Conservation (phyloP, 768 basidiomycete species). For the Phlegmacium glaucopus region DNA sequence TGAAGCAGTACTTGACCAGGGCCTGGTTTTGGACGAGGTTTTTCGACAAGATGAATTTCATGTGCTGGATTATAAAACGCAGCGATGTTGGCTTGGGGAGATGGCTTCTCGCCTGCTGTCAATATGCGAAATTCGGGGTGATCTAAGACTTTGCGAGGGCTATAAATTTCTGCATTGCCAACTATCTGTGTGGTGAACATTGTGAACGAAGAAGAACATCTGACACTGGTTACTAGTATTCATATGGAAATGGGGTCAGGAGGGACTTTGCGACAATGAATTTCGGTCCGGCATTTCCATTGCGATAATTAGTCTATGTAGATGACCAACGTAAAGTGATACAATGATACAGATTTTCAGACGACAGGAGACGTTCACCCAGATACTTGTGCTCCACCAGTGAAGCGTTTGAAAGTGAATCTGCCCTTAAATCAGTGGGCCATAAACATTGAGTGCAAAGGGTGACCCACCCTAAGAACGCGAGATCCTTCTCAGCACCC, state of each 20-base stretch:
- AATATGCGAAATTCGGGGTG: conserved; percentile 55
- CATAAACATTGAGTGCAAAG: conserved; percentile 2
- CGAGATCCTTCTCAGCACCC: conserved; percentile 64
- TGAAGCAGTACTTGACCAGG: conserved; percentile 65
- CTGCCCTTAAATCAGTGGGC: conserved; percentile 31
- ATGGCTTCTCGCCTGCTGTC: conserved; percentile 44
- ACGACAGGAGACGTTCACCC: conserved; percentile 14
- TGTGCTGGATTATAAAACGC: conserved; percentile 63
- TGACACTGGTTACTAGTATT: too few relatives aligned
- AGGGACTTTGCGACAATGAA: neutral
- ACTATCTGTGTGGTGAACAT: conserved; percentile 25
- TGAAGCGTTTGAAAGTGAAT: conserved; percentile 83
- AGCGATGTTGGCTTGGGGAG: conserved; percentile 50
- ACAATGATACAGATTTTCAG: neutral
- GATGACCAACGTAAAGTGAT: neutral
- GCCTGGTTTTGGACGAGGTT: conserved; percentile 56
- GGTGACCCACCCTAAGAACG: conserved; percentile 55
- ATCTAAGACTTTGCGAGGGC: conserved; percentile 53
- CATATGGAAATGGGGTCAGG: neutral
- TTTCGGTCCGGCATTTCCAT: neutral
- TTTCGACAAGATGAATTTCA: conserved; percentile 66
- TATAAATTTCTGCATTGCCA: conserved; percentile 46
- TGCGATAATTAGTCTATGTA: neutral
- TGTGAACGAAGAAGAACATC: too few relatives aligned
- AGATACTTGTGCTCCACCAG: conserved; percentile 32